A percentile compares a stretch with the other conserved stretches of the same genome.
phyloP scores from a whole-genome alignment of 2,329 filamentous ascomycete species.

The Diplodia sapinea region DNA sequence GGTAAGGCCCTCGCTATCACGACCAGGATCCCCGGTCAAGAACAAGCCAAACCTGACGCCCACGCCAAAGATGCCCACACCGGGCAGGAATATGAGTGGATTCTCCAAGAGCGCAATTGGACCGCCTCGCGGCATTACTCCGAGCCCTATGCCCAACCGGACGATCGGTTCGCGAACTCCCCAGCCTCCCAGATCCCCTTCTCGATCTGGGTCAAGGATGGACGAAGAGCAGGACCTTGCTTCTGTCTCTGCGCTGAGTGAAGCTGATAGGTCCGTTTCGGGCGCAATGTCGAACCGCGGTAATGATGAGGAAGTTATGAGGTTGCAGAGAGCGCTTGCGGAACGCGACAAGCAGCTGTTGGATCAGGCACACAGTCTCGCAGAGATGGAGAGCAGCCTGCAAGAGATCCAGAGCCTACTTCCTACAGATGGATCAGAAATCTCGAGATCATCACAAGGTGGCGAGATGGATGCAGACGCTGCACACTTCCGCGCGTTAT shows the following conservation, averaged over 20 bases:
- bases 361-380: constrained; percentile 80
- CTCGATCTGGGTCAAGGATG: constrained; percentile 54
- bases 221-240: constrained; percentile 49
- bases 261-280: constrained; percentile 38
- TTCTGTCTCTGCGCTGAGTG: constrained; percentile 33
- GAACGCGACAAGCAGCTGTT: constrained; percentile 87
- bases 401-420: constrained; percentile 80
- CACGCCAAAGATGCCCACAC: constrained; percentile 61
- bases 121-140: constrained; percentile 65
- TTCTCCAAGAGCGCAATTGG: constrained; percentile 61
- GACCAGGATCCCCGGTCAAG: constrained; percentile 84
- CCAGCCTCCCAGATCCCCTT: constrained; percentile 52
- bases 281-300: constrained; percentile 27
- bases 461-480: constrained; percentile 67
- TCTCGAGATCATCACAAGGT: constrained; percentile 53
- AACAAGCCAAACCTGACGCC: constrained; percentile 63
- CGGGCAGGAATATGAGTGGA: constrained; percentile 59
- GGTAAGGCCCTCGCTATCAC: constrained; percentile 76
- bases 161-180: constrained; percentile 53
- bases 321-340: constrained; percentile 63
- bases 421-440: constrained; percentile 58
- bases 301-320: constrained; percentile 20
- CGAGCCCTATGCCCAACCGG: constrained; percentile 65
- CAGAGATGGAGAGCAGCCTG: constrained; percentile 88
- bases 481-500: constrained; percentile 75